These are phyloP conservation scores for Emericellopsis cladophorae DNA, from an alignment of 2,329 filamentous ascomycete species.

Conservation along the genomic window DNA sequence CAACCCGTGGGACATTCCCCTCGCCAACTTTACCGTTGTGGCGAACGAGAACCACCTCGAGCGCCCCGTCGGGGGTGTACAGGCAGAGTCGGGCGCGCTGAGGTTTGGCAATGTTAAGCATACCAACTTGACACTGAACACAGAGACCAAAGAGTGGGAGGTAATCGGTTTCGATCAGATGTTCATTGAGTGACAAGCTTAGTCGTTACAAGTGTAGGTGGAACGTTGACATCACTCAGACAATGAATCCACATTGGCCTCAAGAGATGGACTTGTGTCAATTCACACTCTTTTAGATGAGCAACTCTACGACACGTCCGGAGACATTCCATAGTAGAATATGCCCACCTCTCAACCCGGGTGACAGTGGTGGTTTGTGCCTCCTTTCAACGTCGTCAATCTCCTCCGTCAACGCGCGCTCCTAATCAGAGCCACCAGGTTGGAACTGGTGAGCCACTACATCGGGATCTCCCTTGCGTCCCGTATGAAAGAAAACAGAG, in stretches of 20 bases:
- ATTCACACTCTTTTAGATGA: too few species aligned
- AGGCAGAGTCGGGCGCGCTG: slow-evolving; percentile 40
- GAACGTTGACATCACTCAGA: too few species aligned
- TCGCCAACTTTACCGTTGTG: slow-evolving; percentile 59
- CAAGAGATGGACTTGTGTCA: too few species aligned
- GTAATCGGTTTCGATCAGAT: slow-evolving; percentile 12
- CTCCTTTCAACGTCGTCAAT: too few species aligned
- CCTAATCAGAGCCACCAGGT: too few species aligned
- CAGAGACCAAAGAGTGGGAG: slow-evolving; percentile 10
- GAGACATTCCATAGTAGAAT: too few species aligned
- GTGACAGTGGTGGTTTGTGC: too few species aligned
- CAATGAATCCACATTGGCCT: too few species aligned
- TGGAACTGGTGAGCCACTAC: not conserved
- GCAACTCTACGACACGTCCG: too few species aligned
- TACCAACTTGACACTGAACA: slow-evolving; percentile 37
- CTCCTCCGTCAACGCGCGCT: too few species aligned
- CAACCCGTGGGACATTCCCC: slow-evolving; percentile 50
- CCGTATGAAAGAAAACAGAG: slow-evolving; percentile 3
- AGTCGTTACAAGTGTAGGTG: too few species aligned
- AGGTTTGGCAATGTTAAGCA: slow-evolving; percentile 28
- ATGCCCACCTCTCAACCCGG: too few species aligned
- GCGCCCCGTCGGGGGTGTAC: slow-evolving; percentile 26
- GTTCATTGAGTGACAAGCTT: not conserved
- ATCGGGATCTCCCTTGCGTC: slow-evolving; percentile 1
- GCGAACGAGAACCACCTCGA: slow-evolving; percentile 45